Conservation (phyloP, 2,329 filamentous ascomycete genomes). For the Paraphaeosphaeria minitans region DNA sequence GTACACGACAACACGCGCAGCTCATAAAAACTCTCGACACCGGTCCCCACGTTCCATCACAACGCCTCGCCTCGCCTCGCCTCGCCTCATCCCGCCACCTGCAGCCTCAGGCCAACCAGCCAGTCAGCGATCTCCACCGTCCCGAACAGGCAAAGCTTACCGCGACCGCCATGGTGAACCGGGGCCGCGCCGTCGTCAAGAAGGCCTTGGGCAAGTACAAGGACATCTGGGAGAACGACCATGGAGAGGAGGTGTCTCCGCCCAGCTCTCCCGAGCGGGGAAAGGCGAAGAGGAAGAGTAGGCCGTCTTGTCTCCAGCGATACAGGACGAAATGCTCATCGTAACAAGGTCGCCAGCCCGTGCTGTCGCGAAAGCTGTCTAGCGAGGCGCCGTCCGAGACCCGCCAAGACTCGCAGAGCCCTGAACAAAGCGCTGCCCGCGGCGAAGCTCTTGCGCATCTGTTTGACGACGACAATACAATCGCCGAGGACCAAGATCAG, state of each 20-base stretch:
- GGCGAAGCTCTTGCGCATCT: slow-evolving; percentile 5
- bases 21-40: slow-evolving; percentile 6
- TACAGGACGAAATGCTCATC: not conserved
- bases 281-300: not conserved
- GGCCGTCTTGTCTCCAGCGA: not conserved
- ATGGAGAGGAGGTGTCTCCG: slow-evolving; percentile 13
- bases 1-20: not conserved
- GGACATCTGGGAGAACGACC: slow-evolving; percentile 19
- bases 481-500: not conserved
- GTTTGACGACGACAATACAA: not conserved
- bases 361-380: slow-evolving; percentile 7
- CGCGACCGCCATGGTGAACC: slow-evolving; percentile 20
- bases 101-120: slow-evolving; percentile 21
- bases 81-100: slow-evolving; percentile 25
- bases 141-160: slow-evolving; percentile 14
- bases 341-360: not conserved
- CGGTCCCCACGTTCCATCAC: slow-evolving; percentile 27
- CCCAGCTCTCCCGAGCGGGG: not conserved
- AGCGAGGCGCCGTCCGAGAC: not conserved
- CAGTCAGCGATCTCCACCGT: slow-evolving; percentile 22
- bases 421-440: slow-evolving; percentile 6
- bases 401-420: slow-evolving; percentile 4
- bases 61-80: slow-evolving; percentile 24
- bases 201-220: slow-evolving; percentile 10
- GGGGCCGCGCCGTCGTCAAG: slow-evolving; percentile 30